phyloP scores from a whole-genome alignment of 2,329 filamentous ascomycete species.

The Fusarium sp. region DNA sequence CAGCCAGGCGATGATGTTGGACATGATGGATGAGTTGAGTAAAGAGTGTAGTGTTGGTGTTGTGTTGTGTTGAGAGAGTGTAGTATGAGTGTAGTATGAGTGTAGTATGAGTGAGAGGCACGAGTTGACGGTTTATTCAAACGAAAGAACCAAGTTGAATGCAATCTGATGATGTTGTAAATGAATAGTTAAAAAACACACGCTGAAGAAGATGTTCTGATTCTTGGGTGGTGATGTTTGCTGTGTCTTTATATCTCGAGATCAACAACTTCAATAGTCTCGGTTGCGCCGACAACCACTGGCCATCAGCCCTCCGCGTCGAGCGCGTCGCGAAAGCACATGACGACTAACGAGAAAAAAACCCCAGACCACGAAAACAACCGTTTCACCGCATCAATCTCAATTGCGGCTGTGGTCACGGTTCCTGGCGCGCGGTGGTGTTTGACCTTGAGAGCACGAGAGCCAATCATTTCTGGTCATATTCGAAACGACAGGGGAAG shows the following conservation, averaged over 20 bases:
- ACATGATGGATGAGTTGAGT: slow-evolving; percentile 15
- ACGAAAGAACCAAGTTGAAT: slow-evolving; percentile 35
- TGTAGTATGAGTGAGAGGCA: slow-evolving; percentile 18
- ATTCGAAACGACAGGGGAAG: not conserved
- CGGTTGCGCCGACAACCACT: slow-evolving; percentile 38
- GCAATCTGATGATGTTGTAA: not conserved
- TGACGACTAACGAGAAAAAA: slow-evolving; percentile 9
- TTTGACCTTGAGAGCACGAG: slow-evolving; percentile 19
- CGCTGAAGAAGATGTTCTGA: slow-evolving; percentile 28
- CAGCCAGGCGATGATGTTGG: slow-evolving; percentile 53
- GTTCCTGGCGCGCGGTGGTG: slow-evolving; percentile 7
- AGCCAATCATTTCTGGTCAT: slow-evolving; percentile 30
- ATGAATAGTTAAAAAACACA: slow-evolving; percentile 20
- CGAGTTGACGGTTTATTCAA: slow-evolving; percentile 29
- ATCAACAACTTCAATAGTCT: slow-evolving; percentile 16
- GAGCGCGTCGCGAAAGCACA: slow-evolving; percentile 22
- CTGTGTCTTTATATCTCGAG: slow-evolving; percentile 25
- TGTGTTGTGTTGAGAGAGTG: slow-evolving; percentile 16
- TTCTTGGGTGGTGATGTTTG: not conserved
- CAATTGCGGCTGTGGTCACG: not conserved
- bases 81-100: slow-evolving; percentile 14
- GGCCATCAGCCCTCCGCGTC: slow-evolving; percentile 15
- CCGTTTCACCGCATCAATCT: slow-evolving; percentile 24
- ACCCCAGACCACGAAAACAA: not conserved
- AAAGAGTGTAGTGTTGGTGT: slow-evolving; percentile 1